Conservation (phyloP, 2,329 filamentous ascomycete species). For the Onygenales sp. region DNA sequence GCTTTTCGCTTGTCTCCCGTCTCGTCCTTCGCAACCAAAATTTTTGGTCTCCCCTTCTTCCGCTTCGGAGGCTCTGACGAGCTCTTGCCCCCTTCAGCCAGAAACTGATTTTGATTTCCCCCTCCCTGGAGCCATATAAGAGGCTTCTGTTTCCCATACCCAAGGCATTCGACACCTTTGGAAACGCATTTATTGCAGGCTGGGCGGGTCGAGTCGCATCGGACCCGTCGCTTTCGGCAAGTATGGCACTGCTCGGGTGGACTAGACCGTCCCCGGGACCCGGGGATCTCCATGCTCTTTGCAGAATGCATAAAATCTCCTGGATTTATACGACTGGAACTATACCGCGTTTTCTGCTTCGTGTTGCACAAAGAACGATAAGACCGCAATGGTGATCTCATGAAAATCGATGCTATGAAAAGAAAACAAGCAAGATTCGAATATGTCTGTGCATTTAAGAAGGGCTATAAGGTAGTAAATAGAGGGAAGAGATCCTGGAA, state of each 20-base stretch:
- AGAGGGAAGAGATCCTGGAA: no score
- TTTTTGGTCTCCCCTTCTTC: constrained; percentile 10
- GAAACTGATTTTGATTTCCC: constrained; percentile 8
- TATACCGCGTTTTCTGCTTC: no score
- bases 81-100: constrained; percentile 1
- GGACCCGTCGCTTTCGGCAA: constrained; percentile 12
- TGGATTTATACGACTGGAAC: background rate
- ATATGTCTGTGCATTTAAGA: no score
- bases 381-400: no score
- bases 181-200: constrained; percentile 11
- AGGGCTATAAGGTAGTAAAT: background rate
- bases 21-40: constrained; percentile 7
- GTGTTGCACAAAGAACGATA: no score
- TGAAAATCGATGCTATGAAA: no score
- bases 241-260: constrained; percentile 10
- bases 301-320: background rate
- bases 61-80: background rate
- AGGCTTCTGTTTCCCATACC: constrained; percentile 33
- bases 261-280: constrained; percentile 39
- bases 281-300: background rate
- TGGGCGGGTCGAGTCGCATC: constrained; percentile 11
- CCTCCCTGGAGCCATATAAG: constrained; percentile 36
- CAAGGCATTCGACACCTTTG: constrained; percentile 10
- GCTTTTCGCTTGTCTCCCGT: background rate
- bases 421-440: background rate